Evolutionary conservation across 208 protist genomes (phyloP), one percentile per base, ranked within the genome.

Genomic region (Wallacemonas collosoma): DNA sequence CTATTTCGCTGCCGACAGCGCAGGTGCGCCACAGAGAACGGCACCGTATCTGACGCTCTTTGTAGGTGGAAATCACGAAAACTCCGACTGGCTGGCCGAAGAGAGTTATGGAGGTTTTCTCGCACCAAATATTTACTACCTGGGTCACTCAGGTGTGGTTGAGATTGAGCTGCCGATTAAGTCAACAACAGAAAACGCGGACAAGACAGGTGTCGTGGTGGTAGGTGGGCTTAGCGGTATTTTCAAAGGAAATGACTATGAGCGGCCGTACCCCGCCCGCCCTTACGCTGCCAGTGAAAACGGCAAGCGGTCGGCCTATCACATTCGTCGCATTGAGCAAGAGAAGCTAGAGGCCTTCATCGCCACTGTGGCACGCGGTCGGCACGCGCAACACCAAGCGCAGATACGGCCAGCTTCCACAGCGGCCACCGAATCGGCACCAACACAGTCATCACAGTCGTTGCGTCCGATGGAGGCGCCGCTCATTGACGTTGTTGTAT

Each of bases 11-110:
- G 85, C 40, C 6, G 60, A 65, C 26, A 1, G n/a, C 11, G 5
- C 47, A n/a, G 15, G 51, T 55, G 43, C 36, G 26, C 71, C 75
- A 17, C 8, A 11, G n/a, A 45, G 26, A 6, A 55, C 56, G 14
- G 98, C 98, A n/a, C 98, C 98, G 9, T 94, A 99, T 15, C 83
- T 99, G 9, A 99, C 99, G 17, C 77, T 99, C 12, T 99, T 99
- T 77, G 89, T 99, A 57, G 99, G 98, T 26, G 99, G 99, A 54
- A 99, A 99, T 82, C 99, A 99, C 81, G 99, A 99, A 79, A 96
- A 97, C 9, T 98, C 91, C 2, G 98, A 98, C 68, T 87, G 98
- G 85, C 83, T 99, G 12, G 93, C 88, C 50, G 94, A 99, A 67
- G 82, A 99, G 63, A 95, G 82, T 71, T 96, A 98, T 76, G 98